A percentile compares a stretch with the other conserved stretches of the same genome.
Conservation (phyloP, 192 early-diverging fungal genomes). For the Backusella tuberculispora region DNA sequence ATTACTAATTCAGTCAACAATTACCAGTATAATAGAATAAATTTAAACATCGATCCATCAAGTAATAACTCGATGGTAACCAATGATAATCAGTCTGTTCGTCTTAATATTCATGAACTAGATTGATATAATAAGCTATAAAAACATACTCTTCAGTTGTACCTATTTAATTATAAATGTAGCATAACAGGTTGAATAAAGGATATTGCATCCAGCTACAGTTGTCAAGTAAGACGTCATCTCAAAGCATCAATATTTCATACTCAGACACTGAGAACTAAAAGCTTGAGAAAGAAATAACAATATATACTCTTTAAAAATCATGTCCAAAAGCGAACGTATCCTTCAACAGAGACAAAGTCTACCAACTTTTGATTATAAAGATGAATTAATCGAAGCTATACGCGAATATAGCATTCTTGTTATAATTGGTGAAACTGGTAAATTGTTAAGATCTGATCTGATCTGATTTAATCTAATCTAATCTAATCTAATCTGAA, state of each 20-base stretch:
- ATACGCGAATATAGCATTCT: conserved; percentile 86
- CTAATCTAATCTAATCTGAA: not conserved
- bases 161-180: too few relatives aligned
- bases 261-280: not conserved
- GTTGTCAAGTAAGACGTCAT: not conserved
- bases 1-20: too few relatives aligned
- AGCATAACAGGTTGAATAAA: too few relatives aligned
- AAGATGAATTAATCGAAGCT: conserved; percentile 77
- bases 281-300: not conserved
- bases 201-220: not conserved
- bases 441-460: conserved; percentile 29
- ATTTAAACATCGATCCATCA: too few relatives aligned
- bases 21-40: too few relatives aligned
- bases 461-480: too few relatives aligned
- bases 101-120: too few relatives aligned
- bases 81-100: too few relatives aligned
- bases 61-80: too few relatives aligned
- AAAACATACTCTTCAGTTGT: too few relatives aligned
- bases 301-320: not conserved
- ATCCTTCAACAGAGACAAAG: conserved; percentile 25
- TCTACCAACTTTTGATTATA: conserved; percentile 59
- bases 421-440: conserved; percentile 94
- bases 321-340: conserved; percentile 19
- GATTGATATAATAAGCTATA: too few relatives aligned
- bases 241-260: not conserved